phyloP scores from a whole-genome alignment of 371 early-diverging fungal species.

The Mortierella sp. region DNA sequence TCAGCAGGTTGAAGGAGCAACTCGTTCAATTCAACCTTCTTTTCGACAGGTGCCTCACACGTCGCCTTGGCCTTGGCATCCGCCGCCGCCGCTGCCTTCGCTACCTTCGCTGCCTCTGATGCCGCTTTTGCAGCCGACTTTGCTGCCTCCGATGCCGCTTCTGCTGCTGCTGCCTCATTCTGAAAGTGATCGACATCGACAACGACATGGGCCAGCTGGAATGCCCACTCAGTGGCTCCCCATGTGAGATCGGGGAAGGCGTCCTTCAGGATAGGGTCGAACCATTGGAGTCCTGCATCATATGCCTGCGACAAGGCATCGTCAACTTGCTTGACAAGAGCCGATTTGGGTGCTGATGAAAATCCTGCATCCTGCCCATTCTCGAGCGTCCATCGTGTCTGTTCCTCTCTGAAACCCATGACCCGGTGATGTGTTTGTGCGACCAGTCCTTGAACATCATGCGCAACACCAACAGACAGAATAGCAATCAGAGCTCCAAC shows the following conservation, averaged over 20 bases:
- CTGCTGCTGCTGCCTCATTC: neutral
- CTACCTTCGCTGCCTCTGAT: neutral
- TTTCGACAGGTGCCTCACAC: constrained; percentile 9
- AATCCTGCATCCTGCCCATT: neutral
- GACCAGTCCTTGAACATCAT: constrained; percentile 51
- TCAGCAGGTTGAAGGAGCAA: constrained; percentile 5
- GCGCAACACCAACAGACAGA: constrained; percentile 41
- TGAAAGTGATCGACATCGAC: constrained; percentile 25
- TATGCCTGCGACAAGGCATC: constrained; percentile 31
- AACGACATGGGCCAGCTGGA: constrained; percentile 35
- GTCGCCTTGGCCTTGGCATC: constrained; percentile 6
- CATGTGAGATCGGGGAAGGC: constrained; percentile 45
- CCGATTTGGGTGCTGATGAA: neutral
- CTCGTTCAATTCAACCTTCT: constrained; percentile 14
- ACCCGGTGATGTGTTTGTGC: constrained; percentile 48
- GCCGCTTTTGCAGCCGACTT: neutral
- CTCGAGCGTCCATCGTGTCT: neutral
- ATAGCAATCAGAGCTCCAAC: constrained; percentile 26
- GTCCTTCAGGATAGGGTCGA: constrained; percentile 50
- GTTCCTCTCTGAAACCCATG: constrained; percentile 11
- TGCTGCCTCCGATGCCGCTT: neutral
- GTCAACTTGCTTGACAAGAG: constrained; percentile 21
- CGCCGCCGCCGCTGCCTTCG: neutral
- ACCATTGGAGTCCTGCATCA: constrained; percentile 42
- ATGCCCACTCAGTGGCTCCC: constrained; percentile 49